These are phyloP conservation scores for Hura crepitans DNA, from an alignment of 441 rosid genomes.

Conservation along the genomic window DNA sequence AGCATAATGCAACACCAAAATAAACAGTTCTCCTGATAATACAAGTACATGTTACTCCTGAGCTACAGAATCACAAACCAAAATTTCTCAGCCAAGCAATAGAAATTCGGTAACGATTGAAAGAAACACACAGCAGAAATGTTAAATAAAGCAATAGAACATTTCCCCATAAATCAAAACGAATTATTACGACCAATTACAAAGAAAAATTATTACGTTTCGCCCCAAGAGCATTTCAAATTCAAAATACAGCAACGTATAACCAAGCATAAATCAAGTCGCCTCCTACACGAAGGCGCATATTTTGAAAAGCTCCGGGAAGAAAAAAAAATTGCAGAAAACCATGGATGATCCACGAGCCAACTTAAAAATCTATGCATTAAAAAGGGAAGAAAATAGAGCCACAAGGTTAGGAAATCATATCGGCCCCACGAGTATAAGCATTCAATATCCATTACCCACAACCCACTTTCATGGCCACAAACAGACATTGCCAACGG, in stretches of 20 bases:
- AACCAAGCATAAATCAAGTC: neutral
- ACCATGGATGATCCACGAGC: neutral
- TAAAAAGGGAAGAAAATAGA: neutral
- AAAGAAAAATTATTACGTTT: neutral
- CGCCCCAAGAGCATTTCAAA: neutral
- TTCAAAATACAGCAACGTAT: neutral
- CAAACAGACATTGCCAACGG: slow-evolving; percentile 15
- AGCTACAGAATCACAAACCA: slow-evolving; percentile 1
- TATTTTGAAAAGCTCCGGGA: neutral
- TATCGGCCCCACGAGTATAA: neutral
- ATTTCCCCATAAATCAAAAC: neutral
- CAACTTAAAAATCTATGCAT: neutral
- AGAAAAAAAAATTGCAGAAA: neutral
- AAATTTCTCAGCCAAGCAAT: slow-evolving; percentile 15
- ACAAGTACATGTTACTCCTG: neutral
- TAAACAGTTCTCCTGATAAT: slow-evolving; percentile 5
- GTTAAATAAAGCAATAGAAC: neutral
- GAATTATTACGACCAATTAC: neutral
- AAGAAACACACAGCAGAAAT: neutral
- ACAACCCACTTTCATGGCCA: slow-evolving; percentile 10
- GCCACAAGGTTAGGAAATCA: neutral
- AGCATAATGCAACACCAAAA: slow-evolving; percentile 1
- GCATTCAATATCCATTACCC: neutral
- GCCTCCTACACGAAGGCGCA: neutral
- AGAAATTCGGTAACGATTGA: neutral